Evolutionary conservation across 495 filamentous ascomycete species (phyloP), one percentile per base, ranked within the genome.

Genomic region (Penicillium alfredii): DNA sequence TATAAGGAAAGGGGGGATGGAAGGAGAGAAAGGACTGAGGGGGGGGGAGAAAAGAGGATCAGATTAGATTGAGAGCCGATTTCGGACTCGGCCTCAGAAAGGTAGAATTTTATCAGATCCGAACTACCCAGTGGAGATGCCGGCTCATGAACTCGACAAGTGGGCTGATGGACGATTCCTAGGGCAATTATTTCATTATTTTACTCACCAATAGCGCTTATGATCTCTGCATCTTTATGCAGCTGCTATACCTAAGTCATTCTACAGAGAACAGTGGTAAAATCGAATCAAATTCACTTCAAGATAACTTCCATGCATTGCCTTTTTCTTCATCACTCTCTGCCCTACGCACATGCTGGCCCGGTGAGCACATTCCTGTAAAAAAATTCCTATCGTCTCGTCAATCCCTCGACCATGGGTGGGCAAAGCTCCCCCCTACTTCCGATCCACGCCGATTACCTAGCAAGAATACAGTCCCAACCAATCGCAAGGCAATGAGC

Each of bases 51-150:
- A 58, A 55, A 44, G 38, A 44, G 18, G 56, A 60, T 68, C 63
- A 58, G 66, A 69, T 69, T 60, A 63, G 66, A 69, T 69, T 48
- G 46, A 38, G 44, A 47, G 28, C 49, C 53, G 53, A 50, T 55
- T 44, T 57, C 53, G 53, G 53, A 56, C 42, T 33, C 14, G 23
- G 22, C 23, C 18, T 13, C 22, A 39, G 29, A 31, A 14, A 35
- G n/a, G n/a, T n/a, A n/a, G n/a, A n/a, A n/a, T 47, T 47, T 56
- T 56, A 56, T 56, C 52, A 37, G 52, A 56, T 56, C 49, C 51
- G 47, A 36, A 18, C n/a, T n/a, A n/a, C n/a, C n/a, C n/a, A n/a
- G n/a, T n/a, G n/a, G n/a, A n/a, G n/a, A n/a, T n/a, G n/a, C n/a
- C n/a, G n/a, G n/a, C n/a, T n/a, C n/a, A n/a, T n/a, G n/a, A n/a